Evolutionary conservation across 78 protist genomes (phyloP).

Genomic region (Polysphondylium violaceum): DNA sequence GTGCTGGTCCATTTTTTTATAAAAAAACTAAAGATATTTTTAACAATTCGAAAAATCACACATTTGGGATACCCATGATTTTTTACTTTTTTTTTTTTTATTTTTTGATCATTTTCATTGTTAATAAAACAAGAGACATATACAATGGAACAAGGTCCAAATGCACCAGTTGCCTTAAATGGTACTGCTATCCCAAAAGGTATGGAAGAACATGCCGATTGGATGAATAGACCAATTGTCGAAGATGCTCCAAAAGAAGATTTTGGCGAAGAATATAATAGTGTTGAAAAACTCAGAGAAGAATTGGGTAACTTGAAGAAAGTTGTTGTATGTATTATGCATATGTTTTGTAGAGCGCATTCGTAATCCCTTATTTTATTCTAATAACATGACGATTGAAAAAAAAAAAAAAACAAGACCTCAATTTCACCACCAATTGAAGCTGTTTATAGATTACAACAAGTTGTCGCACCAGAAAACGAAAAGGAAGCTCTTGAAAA

Average conservation of each 20-base stretch:
- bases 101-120: neutral
- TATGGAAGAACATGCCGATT: slow-evolving; percentile 32
- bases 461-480: neutral
- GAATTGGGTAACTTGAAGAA: slow-evolving; percentile 67
- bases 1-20: too few species aligned
- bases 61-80: too few species aligned
- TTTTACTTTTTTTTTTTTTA: neutral
- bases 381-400: neutral
- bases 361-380: neutral
- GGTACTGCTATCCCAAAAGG: slow-evolving; percentile 46
- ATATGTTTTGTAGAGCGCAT: neutral
- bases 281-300: slow-evolving; percentile 42
- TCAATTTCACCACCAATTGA: slow-evolving; percentile 28
- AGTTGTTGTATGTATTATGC: slow-evolving; percentile 34
- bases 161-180: slow-evolving; percentile 15
- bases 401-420: neutral
- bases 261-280: slow-evolving; percentile 68
- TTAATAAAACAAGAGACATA: neutral
- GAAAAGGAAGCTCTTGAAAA: slow-evolving; percentile 27
- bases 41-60: too few species aligned
- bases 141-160: slow-evolving; percentile 7
- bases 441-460: slow-evolving; percentile 11
- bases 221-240: slow-evolving; percentile 16
- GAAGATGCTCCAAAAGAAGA: slow-evolving; percentile 33
- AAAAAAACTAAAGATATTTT: too few species aligned